These are phyloP conservation scores for Mycena alexandri DNA, from an alignment of 768 basidiomycete genomes.

Conservation along the genomic window DNA sequence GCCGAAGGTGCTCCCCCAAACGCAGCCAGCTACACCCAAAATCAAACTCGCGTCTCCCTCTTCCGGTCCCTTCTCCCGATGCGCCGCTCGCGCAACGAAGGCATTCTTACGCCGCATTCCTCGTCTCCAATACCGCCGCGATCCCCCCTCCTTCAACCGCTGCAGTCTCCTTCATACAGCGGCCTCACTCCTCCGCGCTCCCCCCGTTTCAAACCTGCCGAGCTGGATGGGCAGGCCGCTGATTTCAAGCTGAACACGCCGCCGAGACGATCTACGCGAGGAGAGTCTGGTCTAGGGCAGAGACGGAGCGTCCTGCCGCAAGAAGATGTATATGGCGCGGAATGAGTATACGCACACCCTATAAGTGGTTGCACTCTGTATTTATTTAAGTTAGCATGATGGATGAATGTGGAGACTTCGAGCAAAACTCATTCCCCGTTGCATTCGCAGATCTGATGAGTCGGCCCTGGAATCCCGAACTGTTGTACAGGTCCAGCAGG, in stretches of 20 bases:
- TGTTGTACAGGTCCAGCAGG: too few relatives aligned
- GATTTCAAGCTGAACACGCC: slow-evolving; percentile 57
- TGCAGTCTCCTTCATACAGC: slow-evolving; percentile 42
- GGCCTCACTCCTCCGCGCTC: slow-evolving; percentile 54
- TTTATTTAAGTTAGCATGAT: slow-evolving; percentile 14
- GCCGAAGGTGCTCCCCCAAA: slow-evolving; percentile 22
- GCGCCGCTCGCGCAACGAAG: slow-evolving; percentile 67
- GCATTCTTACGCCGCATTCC: slow-evolving; percentile 77
- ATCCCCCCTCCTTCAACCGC: slow-evolving; percentile 49
- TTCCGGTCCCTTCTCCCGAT: slow-evolving; percentile 75
- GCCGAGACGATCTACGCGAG: slow-evolving; percentile 52
- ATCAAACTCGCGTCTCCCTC: slow-evolving; percentile 66
- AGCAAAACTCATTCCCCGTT: too few relatives aligned
- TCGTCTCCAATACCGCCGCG: slow-evolving; percentile 50
- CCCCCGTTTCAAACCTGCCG: slow-evolving; percentile 51
- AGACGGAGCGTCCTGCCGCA: slow-evolving; percentile 31
- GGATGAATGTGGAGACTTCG: too few relatives aligned
- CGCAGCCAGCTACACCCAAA: slow-evolving; percentile 28
- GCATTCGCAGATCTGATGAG: slow-evolving; percentile 11
- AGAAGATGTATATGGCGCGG: slow-evolving; percentile 31
- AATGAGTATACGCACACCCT: slow-evolving; percentile 8
- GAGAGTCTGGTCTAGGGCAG: slow-evolving; percentile 31
- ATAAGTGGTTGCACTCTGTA: slow-evolving; percentile 17
- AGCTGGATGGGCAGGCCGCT: slow-evolving; percentile 48
- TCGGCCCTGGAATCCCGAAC: not conserved